phyloP scores from a whole-genome alignment of 768 basidiomycete species.

The Boletus coccyginus region DNA sequence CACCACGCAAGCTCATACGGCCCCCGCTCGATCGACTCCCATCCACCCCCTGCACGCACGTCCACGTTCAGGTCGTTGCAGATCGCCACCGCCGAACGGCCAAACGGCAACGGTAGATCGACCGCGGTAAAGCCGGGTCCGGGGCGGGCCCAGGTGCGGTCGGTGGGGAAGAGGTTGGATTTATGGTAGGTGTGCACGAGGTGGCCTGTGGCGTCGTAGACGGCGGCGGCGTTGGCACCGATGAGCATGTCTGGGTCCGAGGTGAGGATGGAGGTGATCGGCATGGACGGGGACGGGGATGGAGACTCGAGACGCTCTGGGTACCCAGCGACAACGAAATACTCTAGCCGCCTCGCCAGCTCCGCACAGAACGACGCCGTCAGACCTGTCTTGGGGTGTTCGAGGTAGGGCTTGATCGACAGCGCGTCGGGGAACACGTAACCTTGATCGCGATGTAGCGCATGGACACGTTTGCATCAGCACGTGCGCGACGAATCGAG shows the following conservation, averaged over 20 bases:
- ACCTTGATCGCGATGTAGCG: slow-evolving; percentile 39
- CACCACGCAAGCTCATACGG: slow-evolving; percentile 82
- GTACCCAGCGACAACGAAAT: no score
- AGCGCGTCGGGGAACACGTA: slow-evolving; percentile 73
- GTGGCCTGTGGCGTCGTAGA: slow-evolving; percentile 65
- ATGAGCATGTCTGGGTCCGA: slow-evolving; percentile 18
- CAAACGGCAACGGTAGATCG: slow-evolving; percentile 48
- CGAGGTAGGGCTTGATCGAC: slow-evolving; percentile 71
- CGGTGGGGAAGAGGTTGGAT: slow-evolving; percentile 74
- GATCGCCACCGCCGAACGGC: slow-evolving; percentile 67
- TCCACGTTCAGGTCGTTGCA: slow-evolving; percentile 82
- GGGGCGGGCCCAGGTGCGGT: slow-evolving; percentile 78
- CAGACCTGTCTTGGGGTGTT: slow-evolving; percentile 64
- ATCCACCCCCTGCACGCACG: slow-evolving; percentile 34
- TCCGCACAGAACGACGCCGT: slow-evolving; percentile 74
- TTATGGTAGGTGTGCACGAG: slow-evolving; percentile 74
- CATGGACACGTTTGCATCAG: no score
- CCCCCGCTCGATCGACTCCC: slow-evolving; percentile 51
- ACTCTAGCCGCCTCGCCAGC: slow-evolving; percentile 53
- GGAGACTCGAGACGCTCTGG: slow-evolving; percentile 32
- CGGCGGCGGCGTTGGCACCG: slow-evolving; percentile 70
- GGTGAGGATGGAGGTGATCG: neutral
- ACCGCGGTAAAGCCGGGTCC: slow-evolving; percentile 71
- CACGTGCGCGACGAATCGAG: no score
- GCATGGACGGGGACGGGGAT: slow-evolving; percentile 14